Base-by-base conservation (phyloP, 441 rosid species). In the Gossypium armourianum region DNA sequence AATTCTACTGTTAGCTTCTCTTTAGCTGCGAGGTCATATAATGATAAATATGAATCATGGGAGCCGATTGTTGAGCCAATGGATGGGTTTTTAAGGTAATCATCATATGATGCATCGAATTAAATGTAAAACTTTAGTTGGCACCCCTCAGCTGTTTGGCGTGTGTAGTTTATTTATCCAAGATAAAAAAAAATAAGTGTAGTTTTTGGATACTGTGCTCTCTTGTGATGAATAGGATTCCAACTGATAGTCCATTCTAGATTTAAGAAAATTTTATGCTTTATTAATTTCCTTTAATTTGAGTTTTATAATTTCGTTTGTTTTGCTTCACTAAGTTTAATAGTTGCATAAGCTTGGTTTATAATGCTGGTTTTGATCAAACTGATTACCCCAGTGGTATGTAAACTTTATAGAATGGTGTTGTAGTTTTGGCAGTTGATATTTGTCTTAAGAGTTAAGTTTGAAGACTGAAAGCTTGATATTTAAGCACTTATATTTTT, bases 11-110 rank as follows among this genome's bases (percentile, higher is more conserved):
- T 88, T 77, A 84, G 80, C 83, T 90, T 92, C 81, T 92, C 96
- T 75, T 81, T 90, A 71, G 89, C 86, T 77, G 93, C 88, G 17
- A 87, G 96, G 83, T 95, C 98, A 74, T 92, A 89, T 76, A 95
- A 89, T 77, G 99, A 95, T 80, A 95, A 92, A 77, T 83, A 85
- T 72, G 97, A 92, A 80, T 78, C 92, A 16, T 95, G 98, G 99
- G 97, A 95, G 78, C 98, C 99, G 62, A 84, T 95, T 77, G 79
- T 92, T 75, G 99, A 95, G 86, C 90, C 96, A 72, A 86, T 89
- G 17, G 98, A 92, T 28, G 95, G 88, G 67, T 87, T 87, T 72
- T 75, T 95, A 63, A 87, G 99, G 97, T 87, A 81, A 68, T 62
- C 2, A 15, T 67, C 43, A 49, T 59, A n/a, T 19, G 65, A 47